Evolutionary conservation across 1,284 basidiomycete species (phyloP), one percentile per base, ranked within the genome.

Genomic region (Pterulicium gracile): DNA sequence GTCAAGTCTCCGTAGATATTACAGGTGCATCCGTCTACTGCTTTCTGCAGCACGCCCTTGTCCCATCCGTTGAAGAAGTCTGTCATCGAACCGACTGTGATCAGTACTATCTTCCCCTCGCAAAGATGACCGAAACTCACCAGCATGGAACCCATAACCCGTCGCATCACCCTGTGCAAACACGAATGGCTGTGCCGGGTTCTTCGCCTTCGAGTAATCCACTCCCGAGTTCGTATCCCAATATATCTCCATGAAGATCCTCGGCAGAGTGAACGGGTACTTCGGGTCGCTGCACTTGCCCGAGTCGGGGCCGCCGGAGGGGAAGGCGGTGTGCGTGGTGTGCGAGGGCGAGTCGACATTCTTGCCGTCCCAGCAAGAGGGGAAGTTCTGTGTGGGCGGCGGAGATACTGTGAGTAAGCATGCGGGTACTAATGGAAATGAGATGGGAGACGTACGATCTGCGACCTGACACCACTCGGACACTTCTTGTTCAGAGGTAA

Each of bases 31-130:
- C 63, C 56, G 47, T 72, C 58, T 21, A 75, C 63, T n/a, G 69
- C 72, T 12, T 60, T 64, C 50, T 70, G 63, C 15, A 75, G 65
- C 20, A 71, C 66, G 46, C 61, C 65, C 3, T 51, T 44, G 42
- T 72, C 64, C 73, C 73, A 75, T 18, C 73, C 73, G 51, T 73
- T 71, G 50, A 70, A 56, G 57, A 70, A 75, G 51, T 75, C 73
- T 68, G 34, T n/a, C n/a, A n/a, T n/a, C n/a, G n/a, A n/a, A n/a
- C n/a, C n/a, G n/a, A n/a, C n/a, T n/a, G n/a, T n/a, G n/a, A n/a
- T n/a, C n/a, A n/a, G n/a, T n/a, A n/a, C n/a, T n/a, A n/a, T n/a
- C 7, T 4, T 7, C 45, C 36, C 27, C 19, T 5, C 12, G 19
- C 10, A 19, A 20, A 15, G 5, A 41, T 3, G 15, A 44, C 24